A percentile compares a stretch with the other conserved stretches of the same genome.
phyloP scores from a whole-genome alignment of 331 rosid species.

The Rosa hybrid region DNA sequence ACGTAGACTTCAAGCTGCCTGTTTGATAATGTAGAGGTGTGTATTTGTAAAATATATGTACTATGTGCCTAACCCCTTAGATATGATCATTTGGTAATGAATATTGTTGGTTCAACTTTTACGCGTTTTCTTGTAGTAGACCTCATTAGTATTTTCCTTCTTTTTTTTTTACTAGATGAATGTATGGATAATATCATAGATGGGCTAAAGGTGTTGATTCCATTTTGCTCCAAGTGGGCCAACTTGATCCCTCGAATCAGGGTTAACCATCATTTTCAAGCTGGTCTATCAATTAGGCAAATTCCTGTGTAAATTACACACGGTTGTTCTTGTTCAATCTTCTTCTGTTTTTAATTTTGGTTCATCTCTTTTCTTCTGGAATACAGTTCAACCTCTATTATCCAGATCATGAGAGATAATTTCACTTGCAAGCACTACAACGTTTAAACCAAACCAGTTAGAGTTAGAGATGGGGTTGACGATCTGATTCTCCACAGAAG shows the following conservation, averaged over 20 bases:
- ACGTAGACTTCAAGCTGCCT: not conserved
- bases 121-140: too few species aligned
- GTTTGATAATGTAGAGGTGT: not conserved
- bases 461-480: not conserved
- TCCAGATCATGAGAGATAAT: not conserved
- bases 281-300: not conserved
- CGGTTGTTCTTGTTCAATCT: not conserved
- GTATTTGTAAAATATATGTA: constrained; percentile 11
- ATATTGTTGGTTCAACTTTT: too few species aligned
- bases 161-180: not conserved
- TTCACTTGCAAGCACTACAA: not conserved
- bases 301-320: too few species aligned
- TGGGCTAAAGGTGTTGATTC: not conserved
- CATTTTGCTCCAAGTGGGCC: not conserved
- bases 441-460: too few species aligned
- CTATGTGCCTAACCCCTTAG: not conserved
- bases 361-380: not conserved
- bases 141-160: not conserved
- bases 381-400: not conserved
- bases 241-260: not conserved
- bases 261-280: not conserved
- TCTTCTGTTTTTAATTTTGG: not conserved
- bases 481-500: not conserved
- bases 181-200: not conserved
- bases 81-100: not conserved